Evolutionary conservation across 177 flowering plant species (phyloP).

Genomic region (Vitis hybrid): DNA sequence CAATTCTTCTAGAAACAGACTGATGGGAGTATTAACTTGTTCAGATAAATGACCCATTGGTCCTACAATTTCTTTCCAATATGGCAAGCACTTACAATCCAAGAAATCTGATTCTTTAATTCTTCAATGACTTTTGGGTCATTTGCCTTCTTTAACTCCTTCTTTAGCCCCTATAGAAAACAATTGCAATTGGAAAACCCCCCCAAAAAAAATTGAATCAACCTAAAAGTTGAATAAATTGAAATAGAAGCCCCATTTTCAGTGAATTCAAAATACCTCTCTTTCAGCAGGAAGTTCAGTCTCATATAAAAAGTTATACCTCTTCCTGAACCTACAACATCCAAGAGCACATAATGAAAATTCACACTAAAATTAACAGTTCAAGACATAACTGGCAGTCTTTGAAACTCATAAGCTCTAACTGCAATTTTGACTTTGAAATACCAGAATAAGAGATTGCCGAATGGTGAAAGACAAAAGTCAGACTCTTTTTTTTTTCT

Average conservation of each 20-base stretch:
- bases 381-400: no score
- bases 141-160: slow-evolving; percentile 54
- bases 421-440: no score
- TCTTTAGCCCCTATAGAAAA: slow-evolving; percentile 53
- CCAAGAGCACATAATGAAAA: neutral
- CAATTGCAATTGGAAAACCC: neutral
- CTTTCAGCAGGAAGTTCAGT: slow-evolving; percentile 70
- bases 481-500: no score
- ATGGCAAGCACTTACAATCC: slow-evolving; percentile 63
- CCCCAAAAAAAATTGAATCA: neutral
- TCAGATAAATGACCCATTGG: neutral
- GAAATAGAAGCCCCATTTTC: neutral
- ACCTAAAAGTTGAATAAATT: neutral
- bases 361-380: no score
- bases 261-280: slow-evolving; percentile 46
- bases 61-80: neutral
- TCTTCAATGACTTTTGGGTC: slow-evolving; percentile 51
- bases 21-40: neutral
- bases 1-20: neutral
- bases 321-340: slow-evolving; percentile 71
- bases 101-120: slow-evolving; percentile 53
- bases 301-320: slow-evolving; percentile 70
- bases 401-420: no score
- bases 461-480: no score
- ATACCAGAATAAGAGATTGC: no score